Evolutionary conservation across 2,329 filamentous ascomycete genomes (phyloP), one percentile per base, ranked within the genome.

Genomic region (Aspergillus tubingensis): DNA sequence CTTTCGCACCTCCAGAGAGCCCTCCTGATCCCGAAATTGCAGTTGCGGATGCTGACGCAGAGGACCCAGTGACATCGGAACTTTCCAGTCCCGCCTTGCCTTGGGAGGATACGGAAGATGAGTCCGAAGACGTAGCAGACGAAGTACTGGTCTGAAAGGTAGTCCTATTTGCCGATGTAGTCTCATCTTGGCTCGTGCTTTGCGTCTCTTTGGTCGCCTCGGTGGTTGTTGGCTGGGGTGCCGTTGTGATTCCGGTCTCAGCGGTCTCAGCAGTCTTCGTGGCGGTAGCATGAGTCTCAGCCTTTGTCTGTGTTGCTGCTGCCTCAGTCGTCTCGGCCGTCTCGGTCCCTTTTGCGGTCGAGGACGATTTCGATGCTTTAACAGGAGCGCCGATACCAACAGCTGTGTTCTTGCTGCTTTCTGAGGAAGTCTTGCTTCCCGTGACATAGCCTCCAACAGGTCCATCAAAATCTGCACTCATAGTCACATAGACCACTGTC

Each of bases 1-100:
- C 93, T 76, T 92, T 95, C 30, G 78, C 81, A 54, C 79, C 79
- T 15, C 72, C 70, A 2, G 77, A 76, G 62, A 83, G 69, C 15
- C 79, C 80, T 17, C 63, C 62, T n/a, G 75, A 72, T 13, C 66
- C 62, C 17, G 70, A 43, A 21, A 67, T 50, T 13, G 72, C 62
- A 30, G 70, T 62, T 4, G 71, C 62, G 59, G 70, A 68, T 10
- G 70, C 65, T 2, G 71, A 65, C 2, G 69, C 55, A 2, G 66
- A 67, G 13, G 70, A 25, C 5, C 39, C 32, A 8, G 61, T 59
- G 52, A 62, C 57, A 23, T 63, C 64, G 10, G 65, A 62, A 8
- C 68, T 66, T 44, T 61, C 62, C 5, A 66, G 57, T 2, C 59
- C 56, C 2, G 68, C 66, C n/a, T 64, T 66, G 23, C 25, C 25